Evolutionary conservation across 768 basidiomycete genomes (phyloP).

Genomic region (Pulveroboletus sp.): DNA sequence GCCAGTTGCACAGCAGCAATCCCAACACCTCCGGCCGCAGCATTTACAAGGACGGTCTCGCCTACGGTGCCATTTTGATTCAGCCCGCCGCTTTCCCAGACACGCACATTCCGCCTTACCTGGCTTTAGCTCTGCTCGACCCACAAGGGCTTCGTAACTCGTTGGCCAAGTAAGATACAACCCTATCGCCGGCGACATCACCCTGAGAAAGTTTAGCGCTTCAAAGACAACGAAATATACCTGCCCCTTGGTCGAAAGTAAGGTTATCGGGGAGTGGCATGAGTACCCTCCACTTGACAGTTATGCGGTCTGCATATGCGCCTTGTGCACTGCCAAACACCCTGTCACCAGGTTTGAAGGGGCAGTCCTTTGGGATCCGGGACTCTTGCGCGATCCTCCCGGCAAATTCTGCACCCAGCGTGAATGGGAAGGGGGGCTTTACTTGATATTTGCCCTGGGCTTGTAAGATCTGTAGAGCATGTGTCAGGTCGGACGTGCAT

Average conservation of each 20-base stretch:
- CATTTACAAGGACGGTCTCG: constrained; percentile 91
- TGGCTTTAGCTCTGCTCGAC: constrained; percentile 71
- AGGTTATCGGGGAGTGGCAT: constrained; percentile 70
- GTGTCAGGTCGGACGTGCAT: not conserved
- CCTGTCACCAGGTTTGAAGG: constrained; percentile 75
- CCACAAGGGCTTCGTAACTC: constrained; percentile 86
- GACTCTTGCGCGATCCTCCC: constrained; percentile 67
- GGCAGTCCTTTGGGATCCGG: constrained; percentile 75
- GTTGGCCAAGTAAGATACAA: constrained; percentile 90
- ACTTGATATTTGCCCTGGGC: constrained; percentile 85
- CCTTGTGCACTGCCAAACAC: constrained; percentile 86
- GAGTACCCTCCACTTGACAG: constrained; percentile 45
- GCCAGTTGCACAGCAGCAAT: constrained; percentile 90
- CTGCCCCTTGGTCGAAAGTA: constrained; percentile 82
- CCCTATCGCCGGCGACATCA: constrained; percentile 37
- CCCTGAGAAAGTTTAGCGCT: not conserved
- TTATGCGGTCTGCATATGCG: constrained; percentile 72
- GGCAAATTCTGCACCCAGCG: constrained; percentile 81
- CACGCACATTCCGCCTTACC: constrained; percentile 39
- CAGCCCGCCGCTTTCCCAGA: constrained; percentile 3
- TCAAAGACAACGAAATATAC: constrained; percentile 33
- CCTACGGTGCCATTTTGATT: constrained; percentile 36
- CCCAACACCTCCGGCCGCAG: constrained; percentile 95
- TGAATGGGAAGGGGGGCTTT: constrained; percentile 82
- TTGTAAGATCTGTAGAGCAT: constrained; percentile 61